Conservation (phyloP, 345 rosid genomes). For the Euphorbia lathyris region DNA sequence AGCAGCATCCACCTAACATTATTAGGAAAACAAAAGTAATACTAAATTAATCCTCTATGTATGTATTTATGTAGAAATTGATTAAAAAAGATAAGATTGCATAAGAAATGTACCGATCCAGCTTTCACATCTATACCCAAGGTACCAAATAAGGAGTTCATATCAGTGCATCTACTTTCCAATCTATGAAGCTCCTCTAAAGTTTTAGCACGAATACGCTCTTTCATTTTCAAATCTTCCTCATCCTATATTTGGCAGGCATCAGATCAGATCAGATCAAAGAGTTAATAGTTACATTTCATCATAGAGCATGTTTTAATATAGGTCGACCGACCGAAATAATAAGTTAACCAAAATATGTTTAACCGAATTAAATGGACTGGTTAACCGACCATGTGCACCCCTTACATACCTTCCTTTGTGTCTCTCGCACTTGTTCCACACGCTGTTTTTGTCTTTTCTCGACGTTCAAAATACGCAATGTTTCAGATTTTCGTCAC, state of each 20-base stretch:
- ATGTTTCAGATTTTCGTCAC: conserved; percentile 56
- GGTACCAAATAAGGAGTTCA: conserved; percentile 75
- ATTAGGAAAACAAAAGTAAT: no score
- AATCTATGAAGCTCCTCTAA: conserved; percentile 54
- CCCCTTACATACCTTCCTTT: conserved; percentile 78
- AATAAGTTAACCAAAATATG: no score
- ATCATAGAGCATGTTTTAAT: not conserved
- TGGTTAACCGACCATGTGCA: no score
- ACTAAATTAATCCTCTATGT: no score
- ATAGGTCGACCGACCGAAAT: no score
- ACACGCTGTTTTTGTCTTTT: conserved; percentile 79
- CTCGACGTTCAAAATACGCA: conserved; percentile 68
- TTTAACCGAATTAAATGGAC: no score
- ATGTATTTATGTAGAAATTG: no score
- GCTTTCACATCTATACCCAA: conserved; percentile 63
- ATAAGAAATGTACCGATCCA: conserved; percentile 25
- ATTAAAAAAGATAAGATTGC: not conserved
- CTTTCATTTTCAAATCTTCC: conserved; percentile 73
- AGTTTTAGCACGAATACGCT: conserved; percentile 53
- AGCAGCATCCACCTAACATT: conserved; percentile 57
- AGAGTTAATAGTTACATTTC: not conserved
- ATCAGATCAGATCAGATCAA: no score
- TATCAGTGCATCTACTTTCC: conserved; percentile 53
- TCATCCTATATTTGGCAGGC: conserved; percentile 55
- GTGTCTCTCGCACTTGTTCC: conserved; percentile 82